phyloP scores from a whole-genome alignment of 2,329 filamentous ascomycete genomes.

The Orbilia oligospora region DNA sequence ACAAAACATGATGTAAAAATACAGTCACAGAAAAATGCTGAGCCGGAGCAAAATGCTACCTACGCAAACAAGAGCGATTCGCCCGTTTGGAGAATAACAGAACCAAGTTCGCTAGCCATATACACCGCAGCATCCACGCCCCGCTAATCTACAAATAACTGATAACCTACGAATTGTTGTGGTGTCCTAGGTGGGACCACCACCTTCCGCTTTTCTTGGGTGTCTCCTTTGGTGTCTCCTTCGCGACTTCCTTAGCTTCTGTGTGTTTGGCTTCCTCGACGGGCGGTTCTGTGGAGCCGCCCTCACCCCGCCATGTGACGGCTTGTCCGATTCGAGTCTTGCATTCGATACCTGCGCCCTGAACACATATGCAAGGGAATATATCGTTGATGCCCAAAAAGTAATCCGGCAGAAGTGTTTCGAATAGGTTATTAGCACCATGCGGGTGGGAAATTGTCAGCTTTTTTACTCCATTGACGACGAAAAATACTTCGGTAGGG shows the following conservation, averaged over 20 bases:
- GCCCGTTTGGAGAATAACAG: not conserved
- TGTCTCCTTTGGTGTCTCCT: constrained; percentile 35
- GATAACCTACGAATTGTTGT: constrained; percentile 4
- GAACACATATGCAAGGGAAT: constrained; percentile 53
- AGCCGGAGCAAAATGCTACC: not conserved
- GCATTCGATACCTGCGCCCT: constrained; percentile 53
- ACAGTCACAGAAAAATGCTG: constrained; percentile 5
- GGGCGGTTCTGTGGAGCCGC: constrained; percentile 33
- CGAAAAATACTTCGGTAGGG: constrained; percentile 46
- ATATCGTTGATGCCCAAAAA: constrained; percentile 45
- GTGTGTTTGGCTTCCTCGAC: constrained; percentile 15
- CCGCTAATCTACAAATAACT: not conserved
- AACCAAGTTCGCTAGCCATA: not conserved
- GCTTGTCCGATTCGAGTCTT: constrained; percentile 55
- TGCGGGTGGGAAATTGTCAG: constrained; percentile 28
- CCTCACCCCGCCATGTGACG: constrained; percentile 55
- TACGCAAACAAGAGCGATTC: not conserved
- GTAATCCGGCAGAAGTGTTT: constrained; percentile 40
- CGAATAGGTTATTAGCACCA: constrained; percentile 39
- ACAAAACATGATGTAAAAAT: not conserved
- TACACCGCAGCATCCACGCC: not conserved
- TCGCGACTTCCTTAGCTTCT: constrained; percentile 21
- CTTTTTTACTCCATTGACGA: constrained; percentile 54
- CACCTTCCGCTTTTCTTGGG: constrained; percentile 53
- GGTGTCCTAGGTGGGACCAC: constrained; percentile 51